A percentile compares a stretch with the other conserved stretches of the same genome.
phyloP scores from a whole-genome alignment of 345 rosid genomes.

The Triadica sebifera region DNA sequence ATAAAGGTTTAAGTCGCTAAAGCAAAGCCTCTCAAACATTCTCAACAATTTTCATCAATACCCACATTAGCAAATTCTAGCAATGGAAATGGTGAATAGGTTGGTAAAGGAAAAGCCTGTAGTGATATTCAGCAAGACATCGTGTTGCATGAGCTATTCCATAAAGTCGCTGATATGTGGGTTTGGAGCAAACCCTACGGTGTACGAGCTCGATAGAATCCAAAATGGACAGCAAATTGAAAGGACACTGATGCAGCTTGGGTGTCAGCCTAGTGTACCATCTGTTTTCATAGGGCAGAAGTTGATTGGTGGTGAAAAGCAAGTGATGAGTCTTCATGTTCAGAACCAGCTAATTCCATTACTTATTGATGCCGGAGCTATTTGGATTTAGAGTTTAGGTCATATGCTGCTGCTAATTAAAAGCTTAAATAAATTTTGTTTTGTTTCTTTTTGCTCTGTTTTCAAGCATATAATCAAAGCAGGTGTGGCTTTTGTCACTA shows the following conservation, averaged over 20 bases:
- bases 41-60: neutral
- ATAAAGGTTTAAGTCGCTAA: neutral
- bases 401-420: no score
- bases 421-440: no score
- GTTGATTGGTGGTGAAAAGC: slow-evolving; percentile 24
- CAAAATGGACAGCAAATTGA: slow-evolving; percentile 30
- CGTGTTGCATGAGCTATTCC: slow-evolving; percentile 38
- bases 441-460: no score
- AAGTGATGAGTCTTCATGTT: slow-evolving; percentile 33
- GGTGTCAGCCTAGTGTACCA: slow-evolving; percentile 28
- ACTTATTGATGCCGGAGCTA: slow-evolving; percentile 33
- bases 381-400: slow-evolving; percentile 16
- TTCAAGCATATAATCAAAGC: neutral
- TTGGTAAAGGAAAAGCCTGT: slow-evolving; percentile 22
- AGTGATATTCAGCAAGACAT: slow-evolving; percentile 34
- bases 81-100: slow-evolving; percentile 26
- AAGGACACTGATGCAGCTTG: slow-evolving; percentile 27
- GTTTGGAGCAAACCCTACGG: slow-evolving; percentile 33
- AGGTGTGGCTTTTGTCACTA: neutral
- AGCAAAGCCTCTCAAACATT: neutral
- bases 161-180: slow-evolving; percentile 25
- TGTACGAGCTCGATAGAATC: slow-evolving; percentile 29
- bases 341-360: slow-evolving; percentile 29
- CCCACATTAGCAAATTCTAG: neutral
- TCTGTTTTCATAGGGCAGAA: slow-evolving; percentile 32